Evolutionary conservation across 768 basidiomycete genomes (phyloP).

Genomic region (Pulveroboletus ravenelii): DNA sequence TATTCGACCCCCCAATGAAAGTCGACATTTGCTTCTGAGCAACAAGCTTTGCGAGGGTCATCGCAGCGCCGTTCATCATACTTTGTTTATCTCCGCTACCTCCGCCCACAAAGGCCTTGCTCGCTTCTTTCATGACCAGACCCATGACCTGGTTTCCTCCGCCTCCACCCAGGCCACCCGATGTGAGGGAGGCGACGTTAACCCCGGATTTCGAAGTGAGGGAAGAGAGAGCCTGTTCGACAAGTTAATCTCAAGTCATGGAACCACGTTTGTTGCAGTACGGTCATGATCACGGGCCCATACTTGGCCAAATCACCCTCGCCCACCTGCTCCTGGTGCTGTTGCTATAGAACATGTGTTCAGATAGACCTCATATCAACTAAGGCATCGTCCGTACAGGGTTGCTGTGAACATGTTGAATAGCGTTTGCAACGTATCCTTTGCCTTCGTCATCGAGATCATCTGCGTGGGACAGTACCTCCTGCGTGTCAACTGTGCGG

Average conservation of each 20-base stretch:
- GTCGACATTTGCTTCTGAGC: slow-evolving; percentile 52
- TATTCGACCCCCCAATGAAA: slow-evolving; percentile 55
- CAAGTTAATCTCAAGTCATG: slow-evolving; percentile 3
- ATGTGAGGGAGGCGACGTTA: slow-evolving; percentile 19
- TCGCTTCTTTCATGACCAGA: slow-evolving; percentile 79
- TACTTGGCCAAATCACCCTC: slow-evolving; percentile 12
- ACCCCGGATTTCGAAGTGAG: slow-evolving; percentile 29
- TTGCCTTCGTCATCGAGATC: slow-evolving; percentile 4
- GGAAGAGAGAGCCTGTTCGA: slow-evolving; percentile 17
- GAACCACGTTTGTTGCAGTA: background rate
- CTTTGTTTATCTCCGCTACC: slow-evolving; percentile 71
- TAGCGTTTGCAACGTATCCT: slow-evolving; percentile 13
- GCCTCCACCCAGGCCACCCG: slow-evolving; percentile 39
- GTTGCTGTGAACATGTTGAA: slow-evolving; percentile 22
- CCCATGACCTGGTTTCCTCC: slow-evolving; percentile 66
- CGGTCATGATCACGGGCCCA: slow-evolving; percentile 18
- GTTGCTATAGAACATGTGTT: slow-evolving; percentile 5
- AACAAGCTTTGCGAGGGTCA: slow-evolving; percentile 81
- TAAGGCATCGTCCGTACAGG: slow-evolving; percentile 4
- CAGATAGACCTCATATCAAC: background rate
- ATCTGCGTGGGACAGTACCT: slow-evolving; percentile 52
- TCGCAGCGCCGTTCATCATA: slow-evolving; percentile 77
- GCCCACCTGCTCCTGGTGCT: slow-evolving; percentile 14
- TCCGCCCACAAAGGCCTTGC: slow-evolving; percentile 64
- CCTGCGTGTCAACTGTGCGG: slow-evolving; percentile 54